Conservation (phyloP, 257 asterid genomes). For the Linderniella brevidens region DNA sequence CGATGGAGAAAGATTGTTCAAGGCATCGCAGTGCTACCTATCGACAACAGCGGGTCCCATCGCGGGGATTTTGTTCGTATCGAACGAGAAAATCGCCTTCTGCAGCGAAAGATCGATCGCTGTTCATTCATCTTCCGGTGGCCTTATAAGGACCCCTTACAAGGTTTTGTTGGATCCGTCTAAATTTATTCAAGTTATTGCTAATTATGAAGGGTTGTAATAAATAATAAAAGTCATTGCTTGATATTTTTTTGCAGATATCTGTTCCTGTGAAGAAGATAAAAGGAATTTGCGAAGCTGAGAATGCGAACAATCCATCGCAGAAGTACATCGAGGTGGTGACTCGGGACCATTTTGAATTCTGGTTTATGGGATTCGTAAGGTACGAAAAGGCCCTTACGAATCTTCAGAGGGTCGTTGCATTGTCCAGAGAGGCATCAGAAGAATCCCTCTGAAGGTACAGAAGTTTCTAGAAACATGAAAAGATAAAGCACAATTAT, state of each 20-base stretch:
- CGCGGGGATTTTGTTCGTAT: conserved; percentile 65
- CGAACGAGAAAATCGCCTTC: conserved; percentile 48
- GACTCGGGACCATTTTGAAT: conserved; percentile 52
- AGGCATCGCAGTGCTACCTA: conserved; percentile 76
- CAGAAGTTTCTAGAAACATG: too few species aligned
- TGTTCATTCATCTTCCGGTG: conserved; percentile 30
- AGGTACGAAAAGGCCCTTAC: conserved; percentile 67
- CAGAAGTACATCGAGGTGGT: conserved; percentile 59
- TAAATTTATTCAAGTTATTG: not conserved
- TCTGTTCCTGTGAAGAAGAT: conserved; percentile 55
- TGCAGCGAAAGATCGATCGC: conserved; percentile 67
- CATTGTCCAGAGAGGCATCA: too few species aligned
- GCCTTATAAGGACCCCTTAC: conserved; percentile 32
- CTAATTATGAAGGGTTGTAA: not conserved
- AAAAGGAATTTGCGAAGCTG: conserved; percentile 35
- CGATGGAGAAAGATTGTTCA: conserved; percentile 42
- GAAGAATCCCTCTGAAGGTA: too few species aligned
- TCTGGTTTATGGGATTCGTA: conserved; percentile 94
- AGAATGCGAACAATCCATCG: too few species aligned
- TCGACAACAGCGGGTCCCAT: conserved; percentile 84
- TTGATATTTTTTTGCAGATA: conserved; percentile 23
- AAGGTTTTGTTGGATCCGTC: conserved; percentile 23
- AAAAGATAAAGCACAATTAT: too few species aligned
- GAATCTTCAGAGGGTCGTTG: conserved; percentile 42
- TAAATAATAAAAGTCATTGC: not conserved